Evolutionary conservation across 768 basidiomycete species (phyloP).

Genomic region (Tubosaeta brunneosetosa): DNA sequence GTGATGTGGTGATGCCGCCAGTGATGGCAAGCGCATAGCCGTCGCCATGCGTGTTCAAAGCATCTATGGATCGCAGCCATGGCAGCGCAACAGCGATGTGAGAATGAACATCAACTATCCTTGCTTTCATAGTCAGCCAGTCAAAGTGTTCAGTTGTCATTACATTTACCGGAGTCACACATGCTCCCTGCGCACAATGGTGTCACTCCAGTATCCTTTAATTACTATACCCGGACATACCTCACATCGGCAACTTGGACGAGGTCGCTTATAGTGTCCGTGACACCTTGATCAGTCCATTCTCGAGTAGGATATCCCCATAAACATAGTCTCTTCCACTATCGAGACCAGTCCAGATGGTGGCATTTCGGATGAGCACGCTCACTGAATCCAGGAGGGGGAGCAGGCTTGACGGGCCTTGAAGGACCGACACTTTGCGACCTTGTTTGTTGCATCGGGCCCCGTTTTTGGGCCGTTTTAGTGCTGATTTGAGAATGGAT

Average conservation of each 20-base stretch:
- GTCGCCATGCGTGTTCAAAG: slow-evolving; percentile 63
- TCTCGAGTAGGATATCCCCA: slow-evolving; percentile 58
- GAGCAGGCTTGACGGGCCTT: slow-evolving; percentile 37
- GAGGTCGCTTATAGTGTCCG: slow-evolving; percentile 12
- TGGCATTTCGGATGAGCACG: slow-evolving; percentile 66
- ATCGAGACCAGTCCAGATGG: slow-evolving; percentile 69
- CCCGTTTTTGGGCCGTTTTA: too few species aligned
- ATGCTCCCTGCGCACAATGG: slow-evolving; percentile 60
- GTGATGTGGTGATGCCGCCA: slow-evolving; percentile 74
- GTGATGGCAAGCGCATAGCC: slow-evolving; percentile 55
- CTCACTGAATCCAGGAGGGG: slow-evolving; percentile 40
- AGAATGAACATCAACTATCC: slow-evolving; percentile 54
- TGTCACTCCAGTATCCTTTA: too few species aligned
- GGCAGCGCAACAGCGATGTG: slow-evolving; percentile 54
- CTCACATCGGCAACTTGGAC: slow-evolving; percentile 40
- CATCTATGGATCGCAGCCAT: slow-evolving; percentile 70
- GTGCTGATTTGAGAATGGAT: too few species aligned
- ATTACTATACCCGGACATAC: slow-evolving; percentile 8
- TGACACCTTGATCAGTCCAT: slow-evolving; percentile 56
- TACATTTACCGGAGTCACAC: slow-evolving; percentile 54
- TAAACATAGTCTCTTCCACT: slow-evolving; percentile 52
- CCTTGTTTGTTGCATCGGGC: slow-evolving; percentile 26
- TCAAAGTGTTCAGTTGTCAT: background rate
- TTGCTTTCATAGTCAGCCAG: slow-evolving; percentile 8
- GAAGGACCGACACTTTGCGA: slow-evolving; percentile 47